Evolutionary conservation across 768 basidiomycete genomes (phyloP).

Genomic region (Hydnomerulius pinastri): DNA sequence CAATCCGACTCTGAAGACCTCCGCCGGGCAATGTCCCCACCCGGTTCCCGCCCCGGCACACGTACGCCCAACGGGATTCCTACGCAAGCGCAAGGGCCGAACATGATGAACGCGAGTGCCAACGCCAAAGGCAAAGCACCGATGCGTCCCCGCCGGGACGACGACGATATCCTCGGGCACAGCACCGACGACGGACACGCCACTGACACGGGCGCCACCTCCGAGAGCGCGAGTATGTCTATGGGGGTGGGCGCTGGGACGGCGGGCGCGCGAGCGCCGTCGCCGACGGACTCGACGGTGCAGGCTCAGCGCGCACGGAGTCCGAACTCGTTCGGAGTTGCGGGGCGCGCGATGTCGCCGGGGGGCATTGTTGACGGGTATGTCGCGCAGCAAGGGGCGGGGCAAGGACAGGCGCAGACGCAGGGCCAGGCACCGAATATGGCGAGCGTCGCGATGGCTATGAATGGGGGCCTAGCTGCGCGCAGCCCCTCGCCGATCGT

Average conservation of each 20-base stretch:
- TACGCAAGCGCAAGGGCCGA: constrained; percentile 11
- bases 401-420: constrained; percentile 15
- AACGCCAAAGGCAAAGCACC: constrained; percentile 56
- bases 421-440: constrained; percentile 49
- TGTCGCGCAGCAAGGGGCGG: too few relatives aligned
- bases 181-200: constrained; percentile 51
- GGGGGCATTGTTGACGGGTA: constrained; percentile 30
- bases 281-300: constrained; percentile 49
- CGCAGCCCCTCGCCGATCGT: constrained; percentile 61
- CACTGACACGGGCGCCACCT: constrained; percentile 49
- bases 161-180: constrained; percentile 38
- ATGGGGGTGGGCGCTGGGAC: constrained; percentile 29
- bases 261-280: constrained; percentile 49
- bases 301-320: constrained; percentile 52
- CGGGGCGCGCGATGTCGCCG: constrained; percentile 65
- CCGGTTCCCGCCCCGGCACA: constrained; percentile 44
- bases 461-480: constrained; percentile 47
- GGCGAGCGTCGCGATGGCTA: constrained; percentile 52
- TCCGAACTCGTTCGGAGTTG: constrained; percentile 44
- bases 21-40: constrained; percentile 69
- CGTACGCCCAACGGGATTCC: constrained; percentile 35
- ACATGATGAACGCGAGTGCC: constrained; percentile 5
- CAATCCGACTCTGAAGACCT: constrained; percentile 54
- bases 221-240: constrained; percentile 40
- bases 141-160: constrained; percentile 48